Evolutionary conservation across 371 early-diverging fungal genomes (phyloP), one percentile per base, ranked within the genome.

Genomic region (Rhizopus microsporus): DNA sequence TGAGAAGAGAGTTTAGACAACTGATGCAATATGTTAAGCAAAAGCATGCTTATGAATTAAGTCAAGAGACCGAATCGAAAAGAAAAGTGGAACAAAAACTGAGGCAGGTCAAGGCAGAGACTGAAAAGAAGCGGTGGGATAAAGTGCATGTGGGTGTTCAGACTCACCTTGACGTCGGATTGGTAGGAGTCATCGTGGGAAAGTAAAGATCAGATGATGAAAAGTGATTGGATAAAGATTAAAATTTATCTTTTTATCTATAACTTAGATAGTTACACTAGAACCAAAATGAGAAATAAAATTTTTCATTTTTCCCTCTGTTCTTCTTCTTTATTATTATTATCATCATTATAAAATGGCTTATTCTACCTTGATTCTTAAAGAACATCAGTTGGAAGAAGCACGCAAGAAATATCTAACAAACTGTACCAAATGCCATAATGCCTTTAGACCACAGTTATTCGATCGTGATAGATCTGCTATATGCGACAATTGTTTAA

Each of bases 1-100:
- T 86, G 45, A 64, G 83, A 17, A 80, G 74, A 51, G 86, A 86
- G 48, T 86, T 86, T 62, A 56, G 86, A 34, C 64, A 77, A 12
- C 65, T 83, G 50, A 82, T 85, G 78, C 59, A 67, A 4, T 68
- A 69, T 31, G 62, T 78, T 2, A 77, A 80, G 35, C 62, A 67
- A 15, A 78, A 79, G 13, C 83, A 86, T 38, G 63, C 65, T 31
- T 62, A 65, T 57, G 68, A 60, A 5, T 56, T 85, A 6, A 60
- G 74, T 13, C 59, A 70, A 33, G 84, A 82, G 49, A 54, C 70
- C 1, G 70, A 69, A 3, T 57, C 65, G 34, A 73, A 72, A 44
- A 60, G 65, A 40, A 59, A 69, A 15, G 39, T 83, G 3, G 83
- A 84, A 46, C 52, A 64, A 4, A 64, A 60, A 7, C 37, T 78